Evolutionary conservation across 352 stramenopile species (phyloP), one percentile per base, ranked within the genome.

Genomic region (Globisporangium sylvaticum): DNA sequence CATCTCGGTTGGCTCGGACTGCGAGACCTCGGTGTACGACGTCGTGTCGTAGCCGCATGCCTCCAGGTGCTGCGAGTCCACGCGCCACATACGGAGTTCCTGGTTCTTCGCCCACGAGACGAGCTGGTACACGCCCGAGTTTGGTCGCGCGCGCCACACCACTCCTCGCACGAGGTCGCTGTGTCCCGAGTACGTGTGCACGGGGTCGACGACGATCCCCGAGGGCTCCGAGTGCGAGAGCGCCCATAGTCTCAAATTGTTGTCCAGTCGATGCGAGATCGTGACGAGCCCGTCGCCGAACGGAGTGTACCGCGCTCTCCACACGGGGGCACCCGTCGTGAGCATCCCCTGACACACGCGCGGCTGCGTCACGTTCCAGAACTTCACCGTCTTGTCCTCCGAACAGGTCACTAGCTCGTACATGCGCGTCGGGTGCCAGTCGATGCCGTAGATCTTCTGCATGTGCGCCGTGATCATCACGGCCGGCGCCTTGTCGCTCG

Each of bases 361-460:
- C 2, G 87, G 84, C 48, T 89, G 81, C 50, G 72, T 77, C 3
- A 91, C 74, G 67, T 92, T 78, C 87, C 87, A 95, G 39, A 95
- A 83, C 65, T 93, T 92, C 65, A 95, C 85, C 3, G 77, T 92
- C 72, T 91, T 90, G 69, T 94, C 87, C 53, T 94, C 87, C 0
- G 88, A 92, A 67, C 86, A 94, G 62, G 88, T 95, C n/a, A 94
- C 72, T 29, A 95, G 72, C 62, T 95, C 85, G 32, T 94, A 79
- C 75, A 81, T 76, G 14, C 81, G 81, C 68, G 81, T 77, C 12
- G 86, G 87, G 67, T 93, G 86, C 88, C 88, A 95, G 66, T 94
- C 86, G 6, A 95, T 67, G 2, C 80, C 83, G 60, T 89, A 87
- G 72, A 95, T 92, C 67, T 89, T 90, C 52, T 95, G 87, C 82